Conservation (phyloP, 371 early-diverging fungal species). For the Saksenaea oblongispora region DNA sequence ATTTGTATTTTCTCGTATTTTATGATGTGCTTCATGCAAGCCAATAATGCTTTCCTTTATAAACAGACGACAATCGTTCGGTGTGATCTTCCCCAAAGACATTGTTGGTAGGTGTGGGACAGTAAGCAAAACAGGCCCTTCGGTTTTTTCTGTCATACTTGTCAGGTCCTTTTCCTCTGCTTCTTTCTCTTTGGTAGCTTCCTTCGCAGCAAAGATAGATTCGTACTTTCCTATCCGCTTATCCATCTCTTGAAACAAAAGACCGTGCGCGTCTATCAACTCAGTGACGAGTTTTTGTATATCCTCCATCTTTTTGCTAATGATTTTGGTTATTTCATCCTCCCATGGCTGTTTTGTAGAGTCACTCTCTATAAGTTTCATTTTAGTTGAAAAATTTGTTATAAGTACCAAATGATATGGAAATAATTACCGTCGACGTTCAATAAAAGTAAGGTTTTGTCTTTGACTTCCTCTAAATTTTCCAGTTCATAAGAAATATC, state of each 20-base stretch:
- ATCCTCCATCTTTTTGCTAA: conserved; percentile 27
- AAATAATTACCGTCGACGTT: conserved; percentile 52
- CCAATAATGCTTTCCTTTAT: no score
- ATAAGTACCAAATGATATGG: no score
- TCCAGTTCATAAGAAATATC: conserved; percentile 67
- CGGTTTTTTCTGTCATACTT: no score
- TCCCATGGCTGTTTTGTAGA: conserved; percentile 24
- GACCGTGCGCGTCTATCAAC: no score
- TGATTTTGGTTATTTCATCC: conserved; percentile 14
- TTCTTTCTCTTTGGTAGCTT: neutral
- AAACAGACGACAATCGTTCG: no score
- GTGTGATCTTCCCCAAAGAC: no score
- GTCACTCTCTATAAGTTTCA: conserved; percentile 13
- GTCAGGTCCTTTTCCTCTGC: neutral
- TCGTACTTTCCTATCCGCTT: conserved; percentile 23
- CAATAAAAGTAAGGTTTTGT: conserved; percentile 59
- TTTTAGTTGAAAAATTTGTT: neutral
- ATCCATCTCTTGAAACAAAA: conserved; percentile 22
- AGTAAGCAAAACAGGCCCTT: no score
- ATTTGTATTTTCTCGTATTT: no score
- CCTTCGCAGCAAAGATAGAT: neutral
- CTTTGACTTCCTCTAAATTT: conserved; percentile 56
- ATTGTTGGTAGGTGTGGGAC: no score
- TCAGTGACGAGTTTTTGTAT: conserved; percentile 23
- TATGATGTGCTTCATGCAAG: no score